These are phyloP conservation scores for Hemileccinum impolitum DNA, from an alignment of 768 basidiomycete genomes.

Conservation along the genomic window DNA sequence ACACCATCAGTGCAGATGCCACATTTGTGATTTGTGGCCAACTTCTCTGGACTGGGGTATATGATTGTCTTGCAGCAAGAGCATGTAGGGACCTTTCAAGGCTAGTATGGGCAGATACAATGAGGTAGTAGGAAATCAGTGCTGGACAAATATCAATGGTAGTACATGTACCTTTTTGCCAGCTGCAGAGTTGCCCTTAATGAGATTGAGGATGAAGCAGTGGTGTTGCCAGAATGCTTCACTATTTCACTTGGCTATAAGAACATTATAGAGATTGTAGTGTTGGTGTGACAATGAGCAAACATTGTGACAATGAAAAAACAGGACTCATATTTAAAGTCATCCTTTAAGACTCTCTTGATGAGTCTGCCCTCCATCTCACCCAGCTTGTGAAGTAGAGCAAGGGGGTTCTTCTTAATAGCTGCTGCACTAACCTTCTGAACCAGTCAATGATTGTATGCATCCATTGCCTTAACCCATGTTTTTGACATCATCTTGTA, in stretches of 20 bases:
- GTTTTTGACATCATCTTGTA: not conserved
- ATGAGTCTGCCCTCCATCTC: slow-evolving; percentile 3
- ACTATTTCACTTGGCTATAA: not conserved
- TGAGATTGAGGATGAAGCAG: not conserved
- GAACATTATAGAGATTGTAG: too few species aligned
- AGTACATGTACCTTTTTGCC: not conserved
- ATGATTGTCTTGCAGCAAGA: slow-evolving; percentile 2
- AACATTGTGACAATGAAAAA: not conserved
- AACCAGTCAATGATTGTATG: not conserved
- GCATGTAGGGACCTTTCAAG: not conserved
- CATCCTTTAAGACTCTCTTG: slow-evolving; percentile 1
- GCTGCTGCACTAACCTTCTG: not conserved
- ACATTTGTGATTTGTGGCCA: not conserved
- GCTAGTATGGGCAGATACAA: too few species aligned
- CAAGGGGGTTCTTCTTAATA: not conserved
- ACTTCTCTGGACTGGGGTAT: slow-evolving; percentile 3
- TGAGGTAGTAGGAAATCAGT: too few species aligned
- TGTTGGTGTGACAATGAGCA: too few species aligned
- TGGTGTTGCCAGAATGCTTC: not conserved
- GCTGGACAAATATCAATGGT: not conserved
- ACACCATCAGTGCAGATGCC: not conserved
- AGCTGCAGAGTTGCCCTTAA: not conserved
- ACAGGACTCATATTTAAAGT: slow-evolving; percentile 8
- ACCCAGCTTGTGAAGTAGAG: slow-evolving; percentile 2
- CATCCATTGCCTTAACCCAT: not conserved